These are phyloP conservation scores for Pyrenophora graminea DNA, from an alignment of 2,329 filamentous ascomycete genomes.

Conservation along the genomic window DNA sequence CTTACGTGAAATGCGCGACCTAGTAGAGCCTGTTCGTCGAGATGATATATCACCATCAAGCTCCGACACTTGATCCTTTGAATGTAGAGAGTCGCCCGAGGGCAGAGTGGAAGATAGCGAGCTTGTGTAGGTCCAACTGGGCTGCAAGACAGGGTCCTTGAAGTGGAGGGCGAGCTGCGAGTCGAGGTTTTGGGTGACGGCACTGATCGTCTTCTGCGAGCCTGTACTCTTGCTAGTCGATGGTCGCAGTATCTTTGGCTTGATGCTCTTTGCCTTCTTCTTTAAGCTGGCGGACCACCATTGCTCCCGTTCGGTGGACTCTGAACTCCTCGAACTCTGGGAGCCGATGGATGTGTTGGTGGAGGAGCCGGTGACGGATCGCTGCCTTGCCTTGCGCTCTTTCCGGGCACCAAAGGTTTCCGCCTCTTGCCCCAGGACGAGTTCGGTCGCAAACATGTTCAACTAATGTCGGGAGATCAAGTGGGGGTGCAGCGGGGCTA, in stretches of 20 bases:
- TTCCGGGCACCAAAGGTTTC: conserved; percentile 46
- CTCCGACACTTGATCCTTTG: conserved; percentile 31
- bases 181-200: conserved; percentile 9
- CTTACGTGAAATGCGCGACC: conserved; percentile 36
- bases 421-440: conserved; percentile 43
- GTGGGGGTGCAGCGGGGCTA: conserved; percentile 17
- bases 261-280: conserved; percentile 40
- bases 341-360: conserved; percentile 34
- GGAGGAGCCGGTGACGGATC: conserved; percentile 29
- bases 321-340: conserved; percentile 32
- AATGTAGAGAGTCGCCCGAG: conserved; percentile 40
- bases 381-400: conserved; percentile 40
- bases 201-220: conserved; percentile 12
- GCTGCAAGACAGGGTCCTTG: conserved; percentile 36
- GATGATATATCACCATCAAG: conserved; percentile 40
- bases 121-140: conserved; percentile 36
- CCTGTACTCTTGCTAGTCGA: conserved; percentile 23
- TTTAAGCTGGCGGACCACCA: conserved; percentile 43
- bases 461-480: conserved; percentile 11
- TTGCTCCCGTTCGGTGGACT: conserved; percentile 31
- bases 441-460: conserved; percentile 47
- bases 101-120: conserved; percentile 38
- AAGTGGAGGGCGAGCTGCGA: conserved; percentile 15
- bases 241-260: conserved; percentile 26
- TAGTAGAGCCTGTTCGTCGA: conserved; percentile 34